Evolutionary conservation across 225 moss, liverwort and hornwort species (phyloP), one percentile per base, ranked within the genome.

Genomic region (Polytrichum commune): DNA sequence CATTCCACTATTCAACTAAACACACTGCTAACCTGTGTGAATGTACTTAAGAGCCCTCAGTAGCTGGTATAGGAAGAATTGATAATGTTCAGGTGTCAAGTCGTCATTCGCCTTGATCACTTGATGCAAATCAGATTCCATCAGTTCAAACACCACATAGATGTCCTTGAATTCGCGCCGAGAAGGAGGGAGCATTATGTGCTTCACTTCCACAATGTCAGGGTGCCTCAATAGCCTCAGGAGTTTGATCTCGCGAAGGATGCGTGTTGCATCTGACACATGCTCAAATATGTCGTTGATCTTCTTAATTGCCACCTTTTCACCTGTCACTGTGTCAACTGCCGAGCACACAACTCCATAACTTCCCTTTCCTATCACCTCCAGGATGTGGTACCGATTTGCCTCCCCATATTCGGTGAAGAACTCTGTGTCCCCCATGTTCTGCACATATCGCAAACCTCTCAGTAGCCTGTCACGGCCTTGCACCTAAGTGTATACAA

Each of bases 211-310:
- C 77, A 98, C 98, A 73, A 98, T 98, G 90, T 98, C 98, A 57
- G 98, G 98, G 76, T 98, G 98, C 29, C 98, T 90, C 72, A 98
- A 72, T 73, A 98, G 81, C 79, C 98, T 91, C 53, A 98, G 85
- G 28, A 98, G 95, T 73, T 98, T 98, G 72, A 98, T 98, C 84
- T 98, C 98, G 22, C 98, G 90, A 69, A 98, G 84, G 73, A 98
- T 98, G 68, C 98, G 95, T 56, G 98, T 98, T 28, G 98, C 98
- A 74, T 98, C 98, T 6, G 98, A 98, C 55, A 98, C 98, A 74
- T 98, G 98, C 82, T 98, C 98, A 74, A 98, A 98, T 73, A 98
- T 98, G 83, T 98, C 98, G 83, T 98, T 98, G 65, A 98, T 98
- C 89, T 98, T 98, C 83, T 98, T 98, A 71, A 98, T 98, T 38